phyloP scores from a whole-genome alignment of 2,329 filamentous ascomycete genomes.

The Fusarium subtropicale region DNA sequence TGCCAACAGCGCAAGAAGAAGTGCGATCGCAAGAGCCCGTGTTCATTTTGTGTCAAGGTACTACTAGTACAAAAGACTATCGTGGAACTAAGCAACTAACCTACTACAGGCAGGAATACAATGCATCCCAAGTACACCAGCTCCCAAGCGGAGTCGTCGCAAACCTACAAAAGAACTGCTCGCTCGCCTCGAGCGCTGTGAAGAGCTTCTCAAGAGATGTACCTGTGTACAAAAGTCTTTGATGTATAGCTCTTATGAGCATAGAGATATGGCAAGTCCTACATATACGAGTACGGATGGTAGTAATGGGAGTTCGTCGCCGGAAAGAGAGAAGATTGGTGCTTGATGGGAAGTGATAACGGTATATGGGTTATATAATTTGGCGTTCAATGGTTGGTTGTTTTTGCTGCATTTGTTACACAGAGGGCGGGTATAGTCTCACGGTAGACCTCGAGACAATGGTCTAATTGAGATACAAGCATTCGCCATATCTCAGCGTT shows the following conservation, averaged over 20 bases:
- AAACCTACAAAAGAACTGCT: slow-evolving; percentile 37
- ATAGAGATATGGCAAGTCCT: slow-evolving; percentile 27
- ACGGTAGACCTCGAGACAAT: neutral
- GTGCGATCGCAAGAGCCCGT: slow-evolving; percentile 35
- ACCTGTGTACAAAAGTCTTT: slow-evolving; percentile 36
- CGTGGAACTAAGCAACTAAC: neutral
- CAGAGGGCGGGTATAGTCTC: neutral
- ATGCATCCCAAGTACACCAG: slow-evolving; percentile 36
- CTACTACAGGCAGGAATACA: slow-evolving; percentile 22
- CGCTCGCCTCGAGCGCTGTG: slow-evolving; percentile 30
- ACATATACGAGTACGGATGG: slow-evolving; percentile 2
- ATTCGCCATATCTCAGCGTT: neutral
- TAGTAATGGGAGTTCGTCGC: slow-evolving; percentile 25
- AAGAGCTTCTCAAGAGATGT: slow-evolving; percentile 34
- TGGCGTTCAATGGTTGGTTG: slow-evolving; percentile 1
- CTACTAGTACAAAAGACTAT: neutral
- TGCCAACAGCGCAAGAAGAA: slow-evolving; percentile 42
- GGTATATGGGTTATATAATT: neutral
- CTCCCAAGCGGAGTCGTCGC: slow-evolving; percentile 33
- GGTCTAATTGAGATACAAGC: neutral
- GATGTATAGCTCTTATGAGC: slow-evolving; percentile 12
- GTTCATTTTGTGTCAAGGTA: slow-evolving; percentile 38
- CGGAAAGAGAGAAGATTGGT: slow-evolving; percentile 27
- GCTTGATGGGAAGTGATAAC: neutral
- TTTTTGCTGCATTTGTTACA: neutral